A percentile compares a stretch with the other conserved stretches of the same genome.
phyloP scores from a whole-genome alignment of 345 rosid genomes.

The Sisymbrium irio region DNA sequence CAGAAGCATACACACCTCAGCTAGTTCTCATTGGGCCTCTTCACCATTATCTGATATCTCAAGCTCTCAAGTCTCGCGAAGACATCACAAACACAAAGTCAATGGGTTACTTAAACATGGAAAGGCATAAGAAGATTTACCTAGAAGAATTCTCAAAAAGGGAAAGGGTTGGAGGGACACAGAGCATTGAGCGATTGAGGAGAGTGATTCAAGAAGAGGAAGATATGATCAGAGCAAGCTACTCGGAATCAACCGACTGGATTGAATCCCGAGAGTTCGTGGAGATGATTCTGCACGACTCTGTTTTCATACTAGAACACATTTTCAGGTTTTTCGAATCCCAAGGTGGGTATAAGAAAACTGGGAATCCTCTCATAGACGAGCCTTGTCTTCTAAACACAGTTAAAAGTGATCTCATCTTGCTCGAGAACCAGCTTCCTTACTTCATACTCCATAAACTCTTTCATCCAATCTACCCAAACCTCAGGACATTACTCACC shows the following conservation, averaged over 20 bases:
- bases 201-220: background rate
- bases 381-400: background rate
- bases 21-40: constrained; percentile 9
- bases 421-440: constrained; percentile 33
- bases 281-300: constrained; percentile 25
- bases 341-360: too few species aligned
- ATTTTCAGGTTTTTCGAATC: background rate
- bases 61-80: background rate
- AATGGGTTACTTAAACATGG: background rate
- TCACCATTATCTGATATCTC: background rate
- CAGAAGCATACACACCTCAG: constrained; percentile 19
- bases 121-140: background rate
- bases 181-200: background rate
- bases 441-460: constrained; percentile 13
- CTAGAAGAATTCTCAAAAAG: background rate
- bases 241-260: constrained; percentile 17
- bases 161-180: background rate
- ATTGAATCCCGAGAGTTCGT: constrained; percentile 15
- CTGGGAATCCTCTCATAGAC: constrained; percentile 1
- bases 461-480: background rate
- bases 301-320: constrained; percentile 24
- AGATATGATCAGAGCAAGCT: constrained; percentile 18
- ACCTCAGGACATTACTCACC: too few species aligned
- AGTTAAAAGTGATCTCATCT: background rate
- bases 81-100: background rate